Base-by-base conservation (phyloP, 768 basidiomycete genomes). In the Lentinus brumalis region DNA sequence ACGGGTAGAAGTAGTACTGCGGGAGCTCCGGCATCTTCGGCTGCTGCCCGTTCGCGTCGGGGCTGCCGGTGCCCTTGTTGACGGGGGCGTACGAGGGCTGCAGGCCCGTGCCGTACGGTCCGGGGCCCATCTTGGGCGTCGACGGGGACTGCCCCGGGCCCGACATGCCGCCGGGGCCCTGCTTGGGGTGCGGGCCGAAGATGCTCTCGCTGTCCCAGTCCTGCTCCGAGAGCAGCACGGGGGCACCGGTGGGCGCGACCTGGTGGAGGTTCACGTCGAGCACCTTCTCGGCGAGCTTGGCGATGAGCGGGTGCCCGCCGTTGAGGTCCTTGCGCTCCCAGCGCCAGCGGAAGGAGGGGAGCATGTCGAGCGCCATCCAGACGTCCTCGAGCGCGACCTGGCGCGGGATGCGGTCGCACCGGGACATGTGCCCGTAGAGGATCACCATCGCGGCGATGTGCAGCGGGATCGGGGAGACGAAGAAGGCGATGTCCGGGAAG, bases 391-490 rank as follows among this genome's bases (percentile, higher is more conserved):
- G 77, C 41, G 88, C 91, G 41, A 84, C 83, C 57, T 86, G 78
- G 42, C 79, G 81, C 2, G 87, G 74, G 30, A 92, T 79, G 44
- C 81, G 82, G 30, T 90, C 84, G 61, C 88, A 89, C 54, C 85
- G 84, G 7, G 88, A 91, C 83, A 92, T 92, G 68, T 89, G 89
- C 1, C 92, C 92, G 70, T 88, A 94, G 18, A 94, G 80, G 61
- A 94, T 93, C 59, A 94, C 90, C 92, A 94, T 93, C 7, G 92
- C 92, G 0, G 92, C 89, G 56, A 94, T 92, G 73, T 94, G 92
- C 18, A 94, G 80, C 14, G 92, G 92, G 60, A 91, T 92, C 2
- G 92, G 92, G 4, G 92, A 93, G 26, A 90, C 90, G 71, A 94
- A 94, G 77, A 94, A 94, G 3, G 87, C 89, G 66, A 89, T 89